Base-by-base conservation (phyloP, 148 eudicot genomes). In the Rhododendron henanense region DNA sequence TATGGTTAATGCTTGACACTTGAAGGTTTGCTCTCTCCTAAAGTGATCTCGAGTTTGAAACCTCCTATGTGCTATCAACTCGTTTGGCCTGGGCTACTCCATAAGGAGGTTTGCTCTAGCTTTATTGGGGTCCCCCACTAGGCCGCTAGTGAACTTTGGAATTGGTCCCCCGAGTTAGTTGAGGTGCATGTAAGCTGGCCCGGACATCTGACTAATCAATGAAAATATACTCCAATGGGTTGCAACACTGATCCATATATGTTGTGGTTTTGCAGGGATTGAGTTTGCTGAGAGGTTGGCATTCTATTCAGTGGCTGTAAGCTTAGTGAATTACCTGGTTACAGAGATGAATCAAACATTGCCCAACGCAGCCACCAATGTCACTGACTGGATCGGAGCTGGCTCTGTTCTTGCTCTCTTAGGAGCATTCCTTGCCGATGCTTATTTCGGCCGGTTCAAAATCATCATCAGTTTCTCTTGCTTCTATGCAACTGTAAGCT, bases 261-360 rank as follows among this genome's bases (percentile, higher is more conserved):
- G 50, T 19, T 77, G 80, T 77, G 47, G 51, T 69, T 28, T 76
- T 76, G 51, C 21, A 92, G 94, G 90, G 71, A 90, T 89, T 83
- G 94, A 92, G 87, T 90, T 92, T 81, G 94, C 91, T 0, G 94
- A 92, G 91, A 92, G 94, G 87, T 79, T 92, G 39, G 92, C 94
- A 10, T 92, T 92, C 84, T 90, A 85, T 41, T 88, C 94, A 0
- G 69, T 92, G n/a, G 90, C 89, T 6, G 94, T 92, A 63, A 92
- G 84, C 88, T 87, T 92, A 90, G 92, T 90, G 85, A 67, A 81
- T 13, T 92, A 92, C 81, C 75, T 92, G 59, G 90, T 85, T 9
- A 10, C 7, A 28, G 92, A 92, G 80, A 90, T 90, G 91, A 85
- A 92, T 59, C 83, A 92, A 57, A n/a, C 91, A n/a, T 28, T 92